Evolutionary conservation across 768 basidiomycete genomes (phyloP), one percentile per base, ranked within the genome.

Genomic region (Lentinula boryana): DNA sequence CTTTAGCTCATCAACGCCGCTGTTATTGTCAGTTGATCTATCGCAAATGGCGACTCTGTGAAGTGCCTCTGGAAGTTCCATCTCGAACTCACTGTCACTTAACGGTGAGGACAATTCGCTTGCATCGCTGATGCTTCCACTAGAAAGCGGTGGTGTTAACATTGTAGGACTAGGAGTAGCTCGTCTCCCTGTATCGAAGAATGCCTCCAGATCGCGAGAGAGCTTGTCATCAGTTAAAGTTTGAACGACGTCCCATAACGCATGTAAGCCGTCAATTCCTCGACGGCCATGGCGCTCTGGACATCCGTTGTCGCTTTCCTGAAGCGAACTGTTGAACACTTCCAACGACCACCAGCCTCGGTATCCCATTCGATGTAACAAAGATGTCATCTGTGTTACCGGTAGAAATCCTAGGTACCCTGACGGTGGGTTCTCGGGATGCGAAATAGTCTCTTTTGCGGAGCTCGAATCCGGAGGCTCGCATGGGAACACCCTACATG

Each of bases 311-410:
- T 65, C 63, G 43, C 61, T 50, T 18, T 71, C 70, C 35, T 61
- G 56, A 38, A 77, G 56, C 40, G 68, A 70, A 15, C 65, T 68
- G 63, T 77, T 77, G 59, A 76, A 78, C 5, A 77, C 73, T 65
- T 78, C 76, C 51, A 76, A 58, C 16, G 70, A 72, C 70, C 75
- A 75, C 55, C 70, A 69, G 4, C 75, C 76, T 4, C 59, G 63
- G 63, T 74, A 78, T 3, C 76, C 75, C 16, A 71, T 71, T 32
- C 64, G 64, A 12, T 69, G 61, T 32, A 77, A 62, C 3, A 71
- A 68, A 23, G 68, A 65, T 6, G 71, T 71, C 63, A 75, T 72
- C 41, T 71, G 65, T 8, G 57, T 61, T 63, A 78, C 72, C 36
- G 76, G 76, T 2, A 78, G 68, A 63, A 73, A 76, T 5, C 71